Conservation (phyloP, 2,329 filamentous ascomycete species). For the Alternaria brassicicola region DNA sequence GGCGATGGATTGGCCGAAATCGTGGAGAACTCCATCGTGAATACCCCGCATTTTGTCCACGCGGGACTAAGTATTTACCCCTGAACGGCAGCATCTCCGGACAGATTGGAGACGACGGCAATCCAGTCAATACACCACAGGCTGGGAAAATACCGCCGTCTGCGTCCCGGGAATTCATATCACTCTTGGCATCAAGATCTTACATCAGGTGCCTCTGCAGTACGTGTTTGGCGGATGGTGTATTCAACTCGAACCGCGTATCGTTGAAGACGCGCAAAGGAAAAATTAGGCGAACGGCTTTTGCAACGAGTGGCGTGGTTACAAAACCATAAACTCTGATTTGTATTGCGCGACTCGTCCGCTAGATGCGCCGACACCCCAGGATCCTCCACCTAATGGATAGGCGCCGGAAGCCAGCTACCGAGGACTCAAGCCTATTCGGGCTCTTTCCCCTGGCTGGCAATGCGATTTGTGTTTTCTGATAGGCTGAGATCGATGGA, state of each 20-base stretch:
- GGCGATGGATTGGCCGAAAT: neutral
- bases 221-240: neutral
- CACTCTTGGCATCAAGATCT: neutral
- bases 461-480: neutral
- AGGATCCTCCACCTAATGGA: conserved; percentile 9
- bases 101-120: neutral
- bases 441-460: conserved; percentile 18
- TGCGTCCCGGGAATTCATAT: neutral
- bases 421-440: conserved; percentile 2
- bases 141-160: neutral
- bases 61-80: conserved; percentile 5
- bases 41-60: conserved; percentile 23
- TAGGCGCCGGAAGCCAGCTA: conserved; percentile 14
- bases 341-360: conserved; percentile 8
- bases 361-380: conserved; percentile 5
- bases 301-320: neutral
- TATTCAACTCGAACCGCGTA: neutral
- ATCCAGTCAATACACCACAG: conserved; percentile 1
- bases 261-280: neutral
- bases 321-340: neutral
- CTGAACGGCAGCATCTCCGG: conserved; percentile 18
- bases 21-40: conserved; percentile 6
- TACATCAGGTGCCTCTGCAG: neutral
- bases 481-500: conserved; percentile 10
- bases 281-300: neutral